Percentiles rank a stretch among this genome's conserved stretches.
Conservation (phyloP, 257 asterid genomes). For the Schizonepeta tenuifolia region DNA sequence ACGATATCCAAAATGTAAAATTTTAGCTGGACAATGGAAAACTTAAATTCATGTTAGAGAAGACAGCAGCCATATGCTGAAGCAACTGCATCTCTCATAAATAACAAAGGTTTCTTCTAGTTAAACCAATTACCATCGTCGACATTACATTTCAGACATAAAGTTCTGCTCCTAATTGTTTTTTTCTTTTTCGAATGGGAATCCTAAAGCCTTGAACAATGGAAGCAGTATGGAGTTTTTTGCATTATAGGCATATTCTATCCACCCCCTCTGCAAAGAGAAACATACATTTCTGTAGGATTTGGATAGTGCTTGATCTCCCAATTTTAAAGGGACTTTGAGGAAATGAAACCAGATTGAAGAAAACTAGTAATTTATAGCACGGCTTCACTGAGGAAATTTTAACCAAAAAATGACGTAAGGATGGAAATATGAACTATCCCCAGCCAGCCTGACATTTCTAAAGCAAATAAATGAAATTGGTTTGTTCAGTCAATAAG, state of each 20-base stretch:
- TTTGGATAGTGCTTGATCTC: background rate
- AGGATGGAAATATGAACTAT: background rate
- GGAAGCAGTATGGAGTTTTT: background rate
- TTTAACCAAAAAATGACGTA: background rate
- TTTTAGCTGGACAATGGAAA: background rate
- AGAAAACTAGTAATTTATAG: background rate
- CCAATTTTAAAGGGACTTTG: background rate
- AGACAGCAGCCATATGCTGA: background rate
- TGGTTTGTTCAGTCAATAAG: background rate
- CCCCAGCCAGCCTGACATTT: background rate
- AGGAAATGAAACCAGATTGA: background rate
- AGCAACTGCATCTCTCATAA: constrained; percentile 10
- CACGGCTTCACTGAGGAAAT: background rate
- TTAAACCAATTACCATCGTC: constrained; percentile 6
- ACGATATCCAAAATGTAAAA: background rate
- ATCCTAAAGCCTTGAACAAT: background rate
- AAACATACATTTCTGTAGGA: background rate
- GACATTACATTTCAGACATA: background rate
- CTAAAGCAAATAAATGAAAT: background rate
- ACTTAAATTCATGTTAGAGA: background rate
- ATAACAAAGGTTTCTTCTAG: background rate
- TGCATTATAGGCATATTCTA: background rate
- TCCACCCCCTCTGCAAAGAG: background rate
- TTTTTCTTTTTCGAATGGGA: background rate
- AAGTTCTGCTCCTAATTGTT: background rate